A percentile compares a stretch with the other conserved stretches of the same genome.
These are phyloP conservation scores for Ustilago sp. DNA, from an alignment of 1,284 basidiomycete species.

Conservation along the genomic window DNA sequence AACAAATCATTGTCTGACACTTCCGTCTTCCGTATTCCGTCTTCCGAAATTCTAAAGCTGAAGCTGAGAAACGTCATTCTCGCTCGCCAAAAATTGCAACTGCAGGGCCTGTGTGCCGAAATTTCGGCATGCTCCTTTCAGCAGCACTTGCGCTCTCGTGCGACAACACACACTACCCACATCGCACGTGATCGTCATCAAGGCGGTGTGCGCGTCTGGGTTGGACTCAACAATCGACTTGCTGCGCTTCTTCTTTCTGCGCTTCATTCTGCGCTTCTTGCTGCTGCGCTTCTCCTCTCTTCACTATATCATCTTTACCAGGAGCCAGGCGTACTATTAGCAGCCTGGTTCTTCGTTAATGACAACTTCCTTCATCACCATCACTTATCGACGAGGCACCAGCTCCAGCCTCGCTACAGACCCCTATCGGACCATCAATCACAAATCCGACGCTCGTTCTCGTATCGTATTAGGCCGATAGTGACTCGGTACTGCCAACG, in stretches of 20 bases:
- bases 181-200: no score
- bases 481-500: neutral
- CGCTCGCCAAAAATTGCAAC: neutral
- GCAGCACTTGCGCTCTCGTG: conserved; percentile 14
- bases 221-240: no score
- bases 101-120: neutral
- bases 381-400: neutral
- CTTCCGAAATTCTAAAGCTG: conserved; percentile 10
- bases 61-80: neutral
- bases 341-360: neutral
- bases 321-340: no score
- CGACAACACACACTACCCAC: conserved; percentile 12
- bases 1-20: conserved; percentile 23
- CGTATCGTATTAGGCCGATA: neutral
- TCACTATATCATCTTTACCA: no score
- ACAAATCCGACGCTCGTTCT: neutral
- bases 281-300: no score
- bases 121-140: conserved; percentile 4
- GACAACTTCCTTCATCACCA: neutral
- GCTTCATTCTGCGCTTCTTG: no score
- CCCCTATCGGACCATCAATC: conserved; percentile 1
- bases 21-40: conserved; percentile 46
- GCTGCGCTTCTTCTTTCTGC: no score
- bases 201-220: no score
- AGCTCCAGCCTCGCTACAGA: neutral